phyloP scores from a whole-genome alignment of 192 early-diverging fungal genomes.

The Umbelopsis sp. region DNA sequence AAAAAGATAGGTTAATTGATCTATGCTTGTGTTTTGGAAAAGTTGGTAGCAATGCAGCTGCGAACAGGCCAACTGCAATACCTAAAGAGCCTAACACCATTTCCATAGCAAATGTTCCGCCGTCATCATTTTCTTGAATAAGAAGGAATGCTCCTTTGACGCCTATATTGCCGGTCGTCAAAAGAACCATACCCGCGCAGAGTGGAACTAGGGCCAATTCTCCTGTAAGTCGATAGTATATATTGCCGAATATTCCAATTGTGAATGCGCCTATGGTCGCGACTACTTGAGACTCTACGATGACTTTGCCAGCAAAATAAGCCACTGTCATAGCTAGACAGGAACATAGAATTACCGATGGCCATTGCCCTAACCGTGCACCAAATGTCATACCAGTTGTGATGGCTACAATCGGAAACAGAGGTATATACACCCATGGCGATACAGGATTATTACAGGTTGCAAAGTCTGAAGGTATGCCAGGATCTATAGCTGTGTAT shows the following conservation, averaged over 20 bases:
- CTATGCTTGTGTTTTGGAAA: constrained; percentile 26
- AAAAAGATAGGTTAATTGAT: constrained; percentile 17
- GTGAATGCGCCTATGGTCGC: constrained; percentile 47
- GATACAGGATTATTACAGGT: constrained; percentile 19
- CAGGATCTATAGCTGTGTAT: constrained; percentile 23
- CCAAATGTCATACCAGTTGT: constrained; percentile 27
- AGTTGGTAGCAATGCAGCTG: constrained; percentile 34
- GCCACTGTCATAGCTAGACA: background rate
- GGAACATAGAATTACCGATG: constrained; percentile 25
- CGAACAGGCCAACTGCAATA: constrained; percentile 49
- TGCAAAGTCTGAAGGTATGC: constrained; percentile 4
- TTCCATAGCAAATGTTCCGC: constrained; percentile 40
- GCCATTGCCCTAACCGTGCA: constrained; percentile 42
- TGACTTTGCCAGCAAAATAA: constrained; percentile 32
- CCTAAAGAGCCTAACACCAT: constrained; percentile 48
- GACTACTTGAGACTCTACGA: constrained; percentile 39
- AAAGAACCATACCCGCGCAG: constrained; percentile 74
- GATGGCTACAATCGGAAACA: constrained; percentile 46
- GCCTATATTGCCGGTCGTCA: constrained; percentile 77
- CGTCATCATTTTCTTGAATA: constrained; percentile 29
- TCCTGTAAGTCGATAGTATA: constrained; percentile 44
- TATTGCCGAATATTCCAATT: constrained; percentile 42
- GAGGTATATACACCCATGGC: constrained; percentile 37
- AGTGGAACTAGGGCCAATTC: constrained; percentile 81
- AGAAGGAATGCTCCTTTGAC: constrained; percentile 30